These are phyloP conservation scores for Pseudopithomyces maydicus DNA, from an alignment of 2,329 filamentous ascomycete species.

Conservation along the genomic window DNA sequence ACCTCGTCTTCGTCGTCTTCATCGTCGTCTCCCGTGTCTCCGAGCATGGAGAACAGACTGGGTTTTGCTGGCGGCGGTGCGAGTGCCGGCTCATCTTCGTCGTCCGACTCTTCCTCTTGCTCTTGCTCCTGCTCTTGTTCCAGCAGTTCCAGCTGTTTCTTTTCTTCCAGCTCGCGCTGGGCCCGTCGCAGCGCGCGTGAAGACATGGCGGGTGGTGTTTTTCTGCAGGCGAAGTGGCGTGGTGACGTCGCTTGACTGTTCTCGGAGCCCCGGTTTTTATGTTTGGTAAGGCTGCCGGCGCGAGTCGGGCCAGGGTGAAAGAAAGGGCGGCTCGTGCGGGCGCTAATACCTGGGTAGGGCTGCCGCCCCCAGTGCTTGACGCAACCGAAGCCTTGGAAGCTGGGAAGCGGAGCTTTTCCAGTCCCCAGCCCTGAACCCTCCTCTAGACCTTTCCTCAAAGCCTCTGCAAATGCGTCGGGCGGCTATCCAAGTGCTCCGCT, in stretches of 20 bases:
- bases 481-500: constrained; percentile 70
- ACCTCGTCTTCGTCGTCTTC: constrained; percentile 42
- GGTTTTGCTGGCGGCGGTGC: constrained; percentile 37
- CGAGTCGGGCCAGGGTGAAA: background rate
- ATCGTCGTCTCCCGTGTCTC: constrained; percentile 46
- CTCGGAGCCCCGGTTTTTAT: background rate
- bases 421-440: background rate
- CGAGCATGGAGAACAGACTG: constrained; percentile 55
- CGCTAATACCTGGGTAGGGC: too few species aligned
- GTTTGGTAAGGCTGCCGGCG: constrained; percentile 6
- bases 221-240: constrained; percentile 9
- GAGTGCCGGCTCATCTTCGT: constrained; percentile 27
- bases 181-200: constrained; percentile 68
- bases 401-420: background rate
- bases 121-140: constrained; percentile 41
- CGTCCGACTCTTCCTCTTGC: constrained; percentile 46
- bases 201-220: constrained; percentile 56
- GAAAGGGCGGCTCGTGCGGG: background rate
- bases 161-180: constrained; percentile 65
- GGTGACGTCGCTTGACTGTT: background rate
- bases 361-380: background rate
- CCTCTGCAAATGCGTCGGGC: constrained; percentile 72
- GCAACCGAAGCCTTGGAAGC: constrained; percentile 6
- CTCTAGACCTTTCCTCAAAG: background rate
- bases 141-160: constrained; percentile 52